Evolutionary conservation across 2,329 filamentous ascomycete species (phyloP).

Genomic region (Lachnellula occidentalis): DNA sequence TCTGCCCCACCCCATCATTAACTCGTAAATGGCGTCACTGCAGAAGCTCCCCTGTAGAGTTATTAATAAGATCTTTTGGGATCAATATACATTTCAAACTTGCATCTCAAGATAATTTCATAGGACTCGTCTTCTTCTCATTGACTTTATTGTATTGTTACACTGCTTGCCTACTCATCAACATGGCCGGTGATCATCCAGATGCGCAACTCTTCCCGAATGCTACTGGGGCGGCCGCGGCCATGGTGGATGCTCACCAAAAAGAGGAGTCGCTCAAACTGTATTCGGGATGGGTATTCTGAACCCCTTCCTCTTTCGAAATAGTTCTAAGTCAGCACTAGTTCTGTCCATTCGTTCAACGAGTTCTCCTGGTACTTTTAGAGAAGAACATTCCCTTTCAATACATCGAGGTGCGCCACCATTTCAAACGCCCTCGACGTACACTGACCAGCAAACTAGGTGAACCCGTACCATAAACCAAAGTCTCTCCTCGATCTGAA

Average conservation of each 20-base stretch:
- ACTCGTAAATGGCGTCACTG: too few species aligned
- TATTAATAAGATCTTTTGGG: neutral
- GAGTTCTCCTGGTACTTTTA: conserved; percentile 65
- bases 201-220: conserved; percentile 35
- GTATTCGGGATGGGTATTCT: conserved; percentile 65
- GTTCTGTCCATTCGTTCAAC: conserved; percentile 60
- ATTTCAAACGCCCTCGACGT: neutral
- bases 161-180: conserved; percentile 5
- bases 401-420: conserved; percentile 58
- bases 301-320: neutral
- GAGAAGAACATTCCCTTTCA: conserved; percentile 71
- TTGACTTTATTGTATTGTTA: neutral
- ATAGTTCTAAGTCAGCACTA: neutral
- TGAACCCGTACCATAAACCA: conserved; percentile 70
- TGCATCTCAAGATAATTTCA: neutral
- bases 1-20: neutral
- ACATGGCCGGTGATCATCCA: conserved; percentile 17
- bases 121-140: too few species aligned
- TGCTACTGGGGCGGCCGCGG: conserved; percentile 45
- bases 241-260: conserved; percentile 41
- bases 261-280: conserved; percentile 53
- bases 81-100: neutral
- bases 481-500: conserved; percentile 64
- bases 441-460: neutral
- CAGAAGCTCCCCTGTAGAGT: too few species aligned